Conservation (phyloP, 2,329 filamentous ascomycete genomes). For the Fusarium pininemorale region DNA sequence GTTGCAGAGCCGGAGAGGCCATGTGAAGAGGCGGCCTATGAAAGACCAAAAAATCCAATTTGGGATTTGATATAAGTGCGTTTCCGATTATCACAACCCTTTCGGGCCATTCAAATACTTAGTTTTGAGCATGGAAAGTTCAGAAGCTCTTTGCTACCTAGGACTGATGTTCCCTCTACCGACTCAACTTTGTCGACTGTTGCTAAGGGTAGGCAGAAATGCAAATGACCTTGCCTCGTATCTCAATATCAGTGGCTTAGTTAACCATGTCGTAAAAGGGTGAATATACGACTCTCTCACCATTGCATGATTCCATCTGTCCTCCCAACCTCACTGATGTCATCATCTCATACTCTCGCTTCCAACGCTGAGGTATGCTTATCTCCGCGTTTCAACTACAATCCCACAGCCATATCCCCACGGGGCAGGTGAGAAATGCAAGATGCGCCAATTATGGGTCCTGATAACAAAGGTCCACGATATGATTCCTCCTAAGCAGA, state of each 20-base stretch:
- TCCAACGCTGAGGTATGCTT: background rate
- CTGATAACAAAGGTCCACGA: background rate
- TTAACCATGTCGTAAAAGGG: background rate
- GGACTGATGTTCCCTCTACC: background rate
- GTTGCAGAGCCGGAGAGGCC: background rate
- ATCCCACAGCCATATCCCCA: background rate
- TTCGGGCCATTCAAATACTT: too few relatives aligned
- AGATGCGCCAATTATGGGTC: background rate
- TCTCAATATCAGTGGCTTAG: too few relatives aligned
- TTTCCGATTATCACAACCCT: background rate
- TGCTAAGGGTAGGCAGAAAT: background rate
- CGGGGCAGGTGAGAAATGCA: background rate
- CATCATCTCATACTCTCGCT: background rate
- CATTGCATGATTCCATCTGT: too few relatives aligned
- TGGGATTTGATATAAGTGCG: background rate
- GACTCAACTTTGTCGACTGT: background rate
- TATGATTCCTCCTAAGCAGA: background rate
- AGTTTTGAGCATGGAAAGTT: background rate
- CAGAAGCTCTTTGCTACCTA: background rate
- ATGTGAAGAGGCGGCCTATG: background rate
- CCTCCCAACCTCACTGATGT: rapidly evolving
- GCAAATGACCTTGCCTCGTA: too few relatives aligned
- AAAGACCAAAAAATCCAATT: background rate
- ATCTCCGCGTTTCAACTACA: background rate
- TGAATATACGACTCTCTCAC: too few relatives aligned